These are phyloP conservation scores for Penicillium macrosclerotiorum DNA, from an alignment of 495 filamentous ascomycete genomes.

Conservation along the genomic window DNA sequence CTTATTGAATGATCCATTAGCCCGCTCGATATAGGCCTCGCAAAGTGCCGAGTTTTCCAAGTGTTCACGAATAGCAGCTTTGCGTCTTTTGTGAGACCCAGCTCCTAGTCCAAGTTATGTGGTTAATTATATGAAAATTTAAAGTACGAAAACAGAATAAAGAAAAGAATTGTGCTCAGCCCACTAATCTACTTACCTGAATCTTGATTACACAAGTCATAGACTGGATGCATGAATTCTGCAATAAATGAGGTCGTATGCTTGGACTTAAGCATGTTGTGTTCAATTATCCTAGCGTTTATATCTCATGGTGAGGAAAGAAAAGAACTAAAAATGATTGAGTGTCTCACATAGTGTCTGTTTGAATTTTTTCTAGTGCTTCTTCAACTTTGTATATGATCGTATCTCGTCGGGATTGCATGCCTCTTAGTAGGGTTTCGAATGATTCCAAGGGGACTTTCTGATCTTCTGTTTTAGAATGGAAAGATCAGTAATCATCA, in stretches of 20 bases:
- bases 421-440: neutral
- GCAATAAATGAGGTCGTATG: constrained; percentile 23
- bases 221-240: constrained; percentile 19
- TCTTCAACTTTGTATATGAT: neutral
- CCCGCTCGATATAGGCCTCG: too few species aligned
- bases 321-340: too few species aligned
- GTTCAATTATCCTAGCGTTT: constrained; percentile 4
- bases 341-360: constrained; percentile 12
- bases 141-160: too few species aligned
- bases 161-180: too few species aligned
- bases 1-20: too few species aligned
- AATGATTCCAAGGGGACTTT: neutral
- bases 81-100: too few species aligned
- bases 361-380: neutral
- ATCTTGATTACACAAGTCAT: constrained; percentile 12
- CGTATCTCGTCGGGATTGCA: neutral
- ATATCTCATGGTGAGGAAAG: neutral
- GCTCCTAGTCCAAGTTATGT: too few species aligned
- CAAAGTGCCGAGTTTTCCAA: too few species aligned
- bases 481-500: neutral
- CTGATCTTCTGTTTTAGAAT: neutral
- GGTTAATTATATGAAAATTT: neutral
- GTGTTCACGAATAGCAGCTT: neutral
- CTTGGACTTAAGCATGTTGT: constrained; percentile 14
- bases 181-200: constrained; percentile 23